Base-by-base conservation (phyloP, 176 grass and related monocot genomes). In the Oryza coarctata region DNA sequence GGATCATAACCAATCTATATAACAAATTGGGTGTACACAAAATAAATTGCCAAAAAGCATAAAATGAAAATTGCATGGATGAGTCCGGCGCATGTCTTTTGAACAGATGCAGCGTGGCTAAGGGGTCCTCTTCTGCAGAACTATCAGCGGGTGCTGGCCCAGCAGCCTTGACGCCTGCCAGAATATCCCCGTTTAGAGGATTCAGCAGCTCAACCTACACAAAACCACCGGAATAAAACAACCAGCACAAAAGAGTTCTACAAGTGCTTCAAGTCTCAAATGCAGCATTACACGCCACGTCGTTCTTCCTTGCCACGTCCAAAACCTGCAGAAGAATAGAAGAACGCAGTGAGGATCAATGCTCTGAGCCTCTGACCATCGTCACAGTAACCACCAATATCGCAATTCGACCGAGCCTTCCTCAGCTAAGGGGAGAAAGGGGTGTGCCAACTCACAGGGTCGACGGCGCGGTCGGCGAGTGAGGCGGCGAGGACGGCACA, bases 291-390 rank as follows among this genome's bases (percentile, higher is more conserved):
- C 96, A 87, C 78, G 95, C 93, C 84, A 91, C 83, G 26, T 85
- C 85, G 76, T 99, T 95, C 83, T 95, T 95, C 74, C 93, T 90
- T 52, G 87, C 93, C 83, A 99, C 85, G 11, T 85, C 93, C 80
- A 95, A 82, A 47, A 95, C 83, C 97, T 99, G 89, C 75, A 76
- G n/a, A 80, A 47, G 2, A 72, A 43, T 5, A 67, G 31, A 84
- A 18, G 4, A 69, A 38, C 62, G 1, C 33, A 9, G 57, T 83
- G 61, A 68, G 22, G 47, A 36, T 57, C 23, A 13, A 33, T 13
- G 14, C 36, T 55, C 20, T 55, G 8, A 36, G 5, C 35, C 4
- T 9, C 30, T 38, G 9, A 15, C 74, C 45, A 55, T 29, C 12
- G 45, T n/a, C n/a, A 28, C 5, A 82, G 67, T 23, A 66, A 58